Conservation (phyloP, 1,284 basidiomycete genomes). For the Malassezia yamatoensis region DNA sequence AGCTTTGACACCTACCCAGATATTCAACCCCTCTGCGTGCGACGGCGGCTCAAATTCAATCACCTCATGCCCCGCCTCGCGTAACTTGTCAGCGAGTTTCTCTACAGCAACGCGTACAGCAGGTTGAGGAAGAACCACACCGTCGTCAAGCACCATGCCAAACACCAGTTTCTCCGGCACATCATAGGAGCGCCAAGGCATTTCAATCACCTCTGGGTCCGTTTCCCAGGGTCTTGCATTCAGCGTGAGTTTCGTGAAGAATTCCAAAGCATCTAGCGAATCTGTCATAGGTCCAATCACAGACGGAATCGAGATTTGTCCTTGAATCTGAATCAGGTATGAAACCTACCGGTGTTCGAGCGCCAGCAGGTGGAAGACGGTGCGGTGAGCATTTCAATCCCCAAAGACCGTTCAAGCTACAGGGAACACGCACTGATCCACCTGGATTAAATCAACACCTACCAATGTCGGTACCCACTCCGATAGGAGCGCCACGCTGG, state of each 20-base stretch:
- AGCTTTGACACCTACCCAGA: neutral
- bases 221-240: neutral
- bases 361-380: neutral
- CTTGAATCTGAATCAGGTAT: neutral
- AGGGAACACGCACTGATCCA: slow-evolving; percentile 3
- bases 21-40: neutral
- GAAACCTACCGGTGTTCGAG: neutral
- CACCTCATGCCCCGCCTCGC: neutral
- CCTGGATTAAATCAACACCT: neutral
- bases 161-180: neutral
- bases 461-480: neutral
- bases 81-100: neutral
- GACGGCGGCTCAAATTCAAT: neutral
- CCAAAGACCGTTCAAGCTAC: slow-evolving; percentile 1
- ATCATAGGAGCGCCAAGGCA: neutral
- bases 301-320: neutral
- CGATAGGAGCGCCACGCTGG: neutral
- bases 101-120: neutral
- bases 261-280: neutral
- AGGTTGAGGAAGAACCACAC: neutral
- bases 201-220: neutral
- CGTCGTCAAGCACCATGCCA: neutral
- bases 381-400: neutral
- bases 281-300: slow-evolving; percentile 4
- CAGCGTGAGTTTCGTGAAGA: neutral